phyloP scores from a whole-genome alignment of 257 asterid species.

The Schizonepeta tenuifolia region DNA sequence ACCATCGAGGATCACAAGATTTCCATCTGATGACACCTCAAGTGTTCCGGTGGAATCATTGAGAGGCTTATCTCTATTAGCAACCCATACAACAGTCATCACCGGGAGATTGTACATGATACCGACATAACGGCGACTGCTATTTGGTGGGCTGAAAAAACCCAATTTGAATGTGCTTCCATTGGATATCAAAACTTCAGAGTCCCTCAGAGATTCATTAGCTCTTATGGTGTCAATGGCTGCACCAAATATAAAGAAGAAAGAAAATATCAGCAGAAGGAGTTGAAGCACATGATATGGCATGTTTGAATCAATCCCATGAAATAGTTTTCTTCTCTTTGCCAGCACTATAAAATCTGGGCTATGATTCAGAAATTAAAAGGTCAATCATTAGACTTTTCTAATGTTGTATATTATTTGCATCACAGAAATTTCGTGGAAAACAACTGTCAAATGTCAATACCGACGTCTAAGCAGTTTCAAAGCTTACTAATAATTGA shows the following conservation, averaged over 20 bases:
- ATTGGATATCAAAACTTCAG: conserved; percentile 1
- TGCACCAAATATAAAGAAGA: background rate
- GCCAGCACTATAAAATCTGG: background rate
- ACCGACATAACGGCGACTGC: background rate
- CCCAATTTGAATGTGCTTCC: conserved; percentile 3
- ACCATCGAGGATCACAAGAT: conserved; percentile 50
- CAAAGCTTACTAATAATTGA: too few species aligned
- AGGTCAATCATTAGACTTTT: background rate
- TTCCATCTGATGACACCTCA: conserved; percentile 41
- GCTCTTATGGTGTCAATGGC: background rate
- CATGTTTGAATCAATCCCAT: background rate
- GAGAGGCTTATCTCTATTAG: conserved; percentile 1
- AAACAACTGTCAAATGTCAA: too few species aligned
- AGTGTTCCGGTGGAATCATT: conserved; percentile 23
- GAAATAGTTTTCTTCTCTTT: background rate
- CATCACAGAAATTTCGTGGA: too few species aligned
- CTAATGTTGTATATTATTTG: background rate
- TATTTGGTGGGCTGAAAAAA: conserved; percentile 13
- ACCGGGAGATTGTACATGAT: conserved; percentile 24
- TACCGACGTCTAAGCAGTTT: too few species aligned
- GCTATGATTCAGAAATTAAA: background rate
- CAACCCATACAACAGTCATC: conserved; percentile 16
- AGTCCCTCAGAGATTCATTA: conserved; percentile 3
- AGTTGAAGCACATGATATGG: background rate
- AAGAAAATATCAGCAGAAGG: background rate